Evolutionary conservation across 192 early-diverging fungal genomes (phyloP).

Genomic region (Dissophora globulifera): DNA sequence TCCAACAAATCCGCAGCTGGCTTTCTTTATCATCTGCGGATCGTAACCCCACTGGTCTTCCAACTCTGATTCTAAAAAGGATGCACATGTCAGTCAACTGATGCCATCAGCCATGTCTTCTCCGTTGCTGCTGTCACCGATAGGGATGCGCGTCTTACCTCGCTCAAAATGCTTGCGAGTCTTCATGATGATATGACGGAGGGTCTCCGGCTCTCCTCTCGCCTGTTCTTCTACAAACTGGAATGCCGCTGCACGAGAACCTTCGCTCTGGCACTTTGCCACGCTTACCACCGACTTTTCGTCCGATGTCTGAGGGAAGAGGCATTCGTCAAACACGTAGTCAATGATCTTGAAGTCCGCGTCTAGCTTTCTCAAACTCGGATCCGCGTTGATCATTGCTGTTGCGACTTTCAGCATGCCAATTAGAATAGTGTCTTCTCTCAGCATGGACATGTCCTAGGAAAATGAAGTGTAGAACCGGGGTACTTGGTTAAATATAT

Average conservation of each 20-base stretch:
- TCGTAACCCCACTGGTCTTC: constrained; percentile 59
- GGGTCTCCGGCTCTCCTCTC: constrained; percentile 25
- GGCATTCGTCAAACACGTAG: constrained; percentile 57
- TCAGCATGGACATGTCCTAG: constrained; percentile 39
- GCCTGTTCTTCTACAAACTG: constrained; percentile 41
- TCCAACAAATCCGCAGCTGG: constrained; percentile 60
- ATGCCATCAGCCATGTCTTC: too few species aligned
- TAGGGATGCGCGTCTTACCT: too few species aligned
- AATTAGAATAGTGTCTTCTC: constrained; percentile 54
- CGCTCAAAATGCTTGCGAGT: constrained; percentile 50
- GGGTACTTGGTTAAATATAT: neutral
- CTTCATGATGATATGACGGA: constrained; percentile 46
- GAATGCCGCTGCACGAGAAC: constrained; percentile 54
- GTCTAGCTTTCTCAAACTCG: constrained; percentile 31
- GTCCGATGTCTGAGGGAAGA: constrained; percentile 26
- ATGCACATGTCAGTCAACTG: too few species aligned
- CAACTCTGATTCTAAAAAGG: constrained; percentile 31
- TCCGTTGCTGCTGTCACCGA: too few species aligned
- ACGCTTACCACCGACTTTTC: neutral
- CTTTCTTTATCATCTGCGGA: constrained; percentile 52
- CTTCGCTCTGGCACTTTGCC: constrained; percentile 54
- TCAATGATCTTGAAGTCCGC: constrained; percentile 21
- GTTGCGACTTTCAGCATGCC: constrained; percentile 55
- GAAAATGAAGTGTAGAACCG: neutral
- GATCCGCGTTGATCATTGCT: constrained; percentile 38